Base-by-base conservation (phyloP, 139 green algal genomes). In the Coelastrella sp. region DNA sequence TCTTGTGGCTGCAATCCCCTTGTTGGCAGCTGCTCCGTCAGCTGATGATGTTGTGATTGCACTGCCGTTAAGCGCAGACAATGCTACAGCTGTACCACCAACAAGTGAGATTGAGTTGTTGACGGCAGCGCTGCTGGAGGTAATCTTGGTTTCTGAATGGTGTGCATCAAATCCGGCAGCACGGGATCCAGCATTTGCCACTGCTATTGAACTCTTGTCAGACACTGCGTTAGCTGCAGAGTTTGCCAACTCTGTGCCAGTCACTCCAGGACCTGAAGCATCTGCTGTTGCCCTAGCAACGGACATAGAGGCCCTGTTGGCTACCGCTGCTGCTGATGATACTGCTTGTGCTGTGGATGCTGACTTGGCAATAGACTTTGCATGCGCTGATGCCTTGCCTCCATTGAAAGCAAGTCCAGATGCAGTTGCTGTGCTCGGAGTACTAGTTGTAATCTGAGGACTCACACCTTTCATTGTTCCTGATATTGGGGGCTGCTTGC, bases 381-480 rank as follows among this genome's bases (percentile, higher is more conserved):
- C 75, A 19, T 82, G 13, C 3, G 75, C 75, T 59, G 53, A 25
- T 9, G 75, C 75, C 19, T 71, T 69, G 51, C 75, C 75, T 0
- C 75, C 75, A 23, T 82, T 82, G 51, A 71, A 53, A 59, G 75
- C 75, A 37, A 82, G 53, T 32, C 75, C 75, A 5, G 21, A 9
- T 5, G 75, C n/a, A 25, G 11, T 51, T 19, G 75, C 51, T 30
- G 35, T n/a, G 75, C 75, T 82, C 2, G 32, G 13, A 8, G 23
- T 32, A 6, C 32, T 23, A 27, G 41, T 37, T 62, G 25, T 40
- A 69, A 30, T 4, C 7, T n/a, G n/a, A n/a, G n/a, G n/a, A n/a
- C n/a, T n/a, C n/a, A n/a, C n/a, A n/a, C n/a, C n/a, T n/a, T n/a
- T n/a, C n/a, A n/a, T n/a, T n/a, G n/a, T n/a, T n/a, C n/a, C n/a